Evolutionary conservation across 176 grass and related monocot species (phyloP).

Genomic region (Oryza meyeriana): DNA sequence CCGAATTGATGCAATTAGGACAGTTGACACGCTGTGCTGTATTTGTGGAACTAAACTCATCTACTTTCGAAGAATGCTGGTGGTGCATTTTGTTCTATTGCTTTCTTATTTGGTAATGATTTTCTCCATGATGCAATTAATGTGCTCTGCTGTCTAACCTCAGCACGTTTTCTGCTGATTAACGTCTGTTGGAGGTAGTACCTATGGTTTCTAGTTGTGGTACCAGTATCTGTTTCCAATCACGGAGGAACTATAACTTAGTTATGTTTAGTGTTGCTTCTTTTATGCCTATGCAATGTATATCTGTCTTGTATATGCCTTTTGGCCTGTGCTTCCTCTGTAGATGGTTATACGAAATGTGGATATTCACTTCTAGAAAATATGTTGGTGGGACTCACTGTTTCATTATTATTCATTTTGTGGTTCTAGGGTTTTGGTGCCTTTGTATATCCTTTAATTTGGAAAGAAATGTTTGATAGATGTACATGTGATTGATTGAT

Average conservation of each 20-base stretch:
- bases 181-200: not conserved
- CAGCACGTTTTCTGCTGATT: not conserved
- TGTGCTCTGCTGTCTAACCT: not conserved
- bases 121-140: not conserved
- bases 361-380: not conserved
- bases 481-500: not conserved
- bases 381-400: not conserved
- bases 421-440: not conserved
- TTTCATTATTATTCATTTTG: not conserved
- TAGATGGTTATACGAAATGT: not conserved
- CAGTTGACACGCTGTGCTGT: not conserved
- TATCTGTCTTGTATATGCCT: not conserved
- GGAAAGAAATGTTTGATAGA: not conserved
- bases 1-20: not conserved
- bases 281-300: not conserved
- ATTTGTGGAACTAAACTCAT: not conserved
- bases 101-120: not conserved
- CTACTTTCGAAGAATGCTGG: not conserved
- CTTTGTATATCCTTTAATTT: not conserved
- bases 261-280: not conserved
- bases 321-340: not conserved
- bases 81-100: not conserved
- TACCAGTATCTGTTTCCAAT: not conserved
- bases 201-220: not conserved
- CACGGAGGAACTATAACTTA: not conserved